Conservation (phyloP, 2,329 filamentous ascomycete genomes). For the Cyphellophora europaea region DNA sequence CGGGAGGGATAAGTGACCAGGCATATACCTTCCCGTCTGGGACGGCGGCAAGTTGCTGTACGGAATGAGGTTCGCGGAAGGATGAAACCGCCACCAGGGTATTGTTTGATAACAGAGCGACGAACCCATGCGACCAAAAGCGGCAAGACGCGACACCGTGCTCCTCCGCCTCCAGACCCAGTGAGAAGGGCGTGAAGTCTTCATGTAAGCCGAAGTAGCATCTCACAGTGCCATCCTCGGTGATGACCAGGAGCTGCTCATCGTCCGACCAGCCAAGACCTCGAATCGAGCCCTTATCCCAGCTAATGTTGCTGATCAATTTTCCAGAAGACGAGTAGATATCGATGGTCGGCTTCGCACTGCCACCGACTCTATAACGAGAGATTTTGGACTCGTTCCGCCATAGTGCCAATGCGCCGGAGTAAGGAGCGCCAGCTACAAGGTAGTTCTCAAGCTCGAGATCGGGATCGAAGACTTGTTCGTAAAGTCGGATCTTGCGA, state of each 20-base stretch:
- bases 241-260: constrained; percentile 80
- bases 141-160: constrained; percentile 78
- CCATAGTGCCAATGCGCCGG: constrained; percentile 82
- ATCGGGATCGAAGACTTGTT: constrained; percentile 83
- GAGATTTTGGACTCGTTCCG: constrained; percentile 80
- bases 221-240: constrained; percentile 79
- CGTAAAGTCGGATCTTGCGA: constrained; percentile 88
- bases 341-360: constrained; percentile 76
- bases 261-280: constrained; percentile 95
- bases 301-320: constrained; percentile 72
- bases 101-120: constrained; percentile 84
- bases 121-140: constrained; percentile 89
- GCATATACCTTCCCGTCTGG: constrained; percentile 73
- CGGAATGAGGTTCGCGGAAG: constrained; percentile 83
- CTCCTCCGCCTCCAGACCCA: constrained; percentile 84
- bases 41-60: constrained; percentile 66
- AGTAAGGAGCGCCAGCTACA: constrained; percentile 83
- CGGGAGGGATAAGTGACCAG: constrained; percentile 82
- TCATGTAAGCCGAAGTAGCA: constrained; percentile 88
- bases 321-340: constrained; percentile 91
- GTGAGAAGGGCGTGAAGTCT: constrained; percentile 88
- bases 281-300: constrained; percentile 82
- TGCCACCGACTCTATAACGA: constrained; percentile 62
- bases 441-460: constrained; percentile 92
- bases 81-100: constrained; percentile 75